A percentile compares a stretch with the other conserved stretches of the same genome.
These are phyloP conservation scores for Coffea humblotiana DNA, from an alignment of 305 asterid species.

Conservation along the genomic window DNA sequence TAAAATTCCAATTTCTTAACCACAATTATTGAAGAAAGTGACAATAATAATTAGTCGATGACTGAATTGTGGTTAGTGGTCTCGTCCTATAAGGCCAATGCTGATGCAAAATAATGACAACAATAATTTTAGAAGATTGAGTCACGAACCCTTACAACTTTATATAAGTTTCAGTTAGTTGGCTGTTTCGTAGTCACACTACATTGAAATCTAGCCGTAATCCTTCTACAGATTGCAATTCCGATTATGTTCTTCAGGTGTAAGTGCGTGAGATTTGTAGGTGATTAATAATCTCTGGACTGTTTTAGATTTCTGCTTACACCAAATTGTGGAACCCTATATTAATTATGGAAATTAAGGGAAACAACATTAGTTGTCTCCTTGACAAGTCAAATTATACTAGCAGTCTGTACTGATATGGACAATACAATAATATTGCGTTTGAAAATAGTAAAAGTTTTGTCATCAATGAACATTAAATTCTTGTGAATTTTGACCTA, in stretches of 20 bases:
- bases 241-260: not conserved
- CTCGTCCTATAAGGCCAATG: not conserved
- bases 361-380: too few relatives aligned
- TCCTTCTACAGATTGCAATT: conserved; percentile 25
- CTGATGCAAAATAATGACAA: not conserved
- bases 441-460: too few relatives aligned
- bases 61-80: not conserved
- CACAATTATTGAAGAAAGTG: not conserved
- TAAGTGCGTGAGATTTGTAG: not conserved
- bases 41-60: not conserved
- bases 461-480: too few relatives aligned
- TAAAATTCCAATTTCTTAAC: not conserved
- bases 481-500: too few relatives aligned
- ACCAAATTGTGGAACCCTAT: too few relatives aligned
- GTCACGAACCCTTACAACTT: conserved; percentile 22
- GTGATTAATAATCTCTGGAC: too few relatives aligned
- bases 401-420: too few relatives aligned
- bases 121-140: conserved; percentile 1
- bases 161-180: conserved; percentile 19
- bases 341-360: too few relatives aligned
- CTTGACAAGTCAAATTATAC: too few relatives aligned
- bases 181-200: conserved; percentile 38
- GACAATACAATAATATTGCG: too few relatives aligned
- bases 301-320: too few relatives aligned
- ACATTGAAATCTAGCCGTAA: conserved; percentile 36